phyloP scores from a whole-genome alignment of 2,329 filamentous ascomycete genomes.

The Tolypocladium ovalisporum region DNA sequence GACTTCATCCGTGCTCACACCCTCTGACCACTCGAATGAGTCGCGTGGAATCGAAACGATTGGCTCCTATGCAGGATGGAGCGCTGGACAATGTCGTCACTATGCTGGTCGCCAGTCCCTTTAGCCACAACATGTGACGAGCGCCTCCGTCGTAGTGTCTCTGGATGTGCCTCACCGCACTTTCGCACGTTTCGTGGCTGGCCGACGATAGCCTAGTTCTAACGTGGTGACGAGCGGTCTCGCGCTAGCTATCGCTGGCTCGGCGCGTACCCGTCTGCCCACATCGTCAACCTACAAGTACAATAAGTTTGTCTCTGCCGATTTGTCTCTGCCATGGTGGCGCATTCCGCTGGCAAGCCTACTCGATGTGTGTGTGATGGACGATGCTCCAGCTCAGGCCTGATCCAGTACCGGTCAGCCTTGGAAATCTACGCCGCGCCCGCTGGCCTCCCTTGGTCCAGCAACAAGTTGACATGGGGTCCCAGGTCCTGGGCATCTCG shows the following conservation, averaged over 20 bases:
- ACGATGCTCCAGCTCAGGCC: neutral
- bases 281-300: neutral
- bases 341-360: neutral
- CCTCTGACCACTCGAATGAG: neutral
- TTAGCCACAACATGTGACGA: slow-evolving; percentile 1
- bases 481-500: neutral
- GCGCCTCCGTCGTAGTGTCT: neutral
- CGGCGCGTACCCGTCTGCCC: neutral
- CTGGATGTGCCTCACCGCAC: slow-evolving; percentile 7
- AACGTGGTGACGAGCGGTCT: neutral
- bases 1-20: neutral
- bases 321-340: neutral
- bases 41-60: neutral
- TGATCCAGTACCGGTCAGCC: neutral
- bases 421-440: too few species aligned
- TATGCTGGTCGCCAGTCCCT: neutral
- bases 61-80: neutral
- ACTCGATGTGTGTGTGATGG: neutral
- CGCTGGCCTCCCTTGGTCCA: neutral
- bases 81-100: neutral
- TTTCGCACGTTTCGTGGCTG: slow-evolving; percentile 1
- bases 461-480: neutral
- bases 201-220: slow-evolving; percentile 7
- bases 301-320: too few species aligned
- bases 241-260: neutral